Conservation (phyloP, 164 flowering plant species). For the Cinnamomum micranthum region DNA sequence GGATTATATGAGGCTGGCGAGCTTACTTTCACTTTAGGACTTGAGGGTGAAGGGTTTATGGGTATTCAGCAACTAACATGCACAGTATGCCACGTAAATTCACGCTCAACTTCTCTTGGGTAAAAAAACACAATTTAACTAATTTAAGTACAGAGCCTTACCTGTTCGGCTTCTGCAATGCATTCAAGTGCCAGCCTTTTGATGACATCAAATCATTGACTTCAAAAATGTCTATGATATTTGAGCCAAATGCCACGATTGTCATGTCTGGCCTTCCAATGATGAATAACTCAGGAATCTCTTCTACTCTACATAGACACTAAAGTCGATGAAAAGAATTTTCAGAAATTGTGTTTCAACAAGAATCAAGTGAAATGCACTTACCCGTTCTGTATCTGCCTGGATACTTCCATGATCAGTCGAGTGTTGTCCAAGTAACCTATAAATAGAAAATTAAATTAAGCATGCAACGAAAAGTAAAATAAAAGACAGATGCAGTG, state of each 20-base stretch:
- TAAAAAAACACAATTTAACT: background rate
- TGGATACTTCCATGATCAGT: constrained; percentile 82
- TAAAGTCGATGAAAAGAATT: background rate
- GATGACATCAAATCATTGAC: constrained; percentile 84
- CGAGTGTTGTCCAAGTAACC: constrained; percentile 80
- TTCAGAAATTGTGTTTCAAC: background rate
- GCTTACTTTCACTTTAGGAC: too few relatives aligned
- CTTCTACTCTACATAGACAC: constrained; percentile 49
- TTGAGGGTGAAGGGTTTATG: too few relatives aligned
- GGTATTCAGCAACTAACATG: too few relatives aligned
- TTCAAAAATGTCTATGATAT: constrained; percentile 80
- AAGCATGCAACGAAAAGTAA: background rate
- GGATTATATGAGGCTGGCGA: too few relatives aligned
- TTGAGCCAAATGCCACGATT: constrained; percentile 79
- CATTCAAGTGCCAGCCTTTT: constrained; percentile 97
- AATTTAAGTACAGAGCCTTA: constrained; percentile 10
- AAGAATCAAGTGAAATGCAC: background rate
- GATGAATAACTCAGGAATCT: constrained; percentile 67
- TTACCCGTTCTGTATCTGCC: constrained; percentile 72
- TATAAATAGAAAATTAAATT: constrained; percentile 11
- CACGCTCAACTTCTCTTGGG: background rate
- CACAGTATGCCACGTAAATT: too few relatives aligned
- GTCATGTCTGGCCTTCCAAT: constrained; percentile 98
- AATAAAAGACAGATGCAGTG: background rate
- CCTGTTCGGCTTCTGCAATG: constrained; percentile 95